Evolutionary conservation across 1,284 basidiomycete genomes (phyloP), one percentile per base, ranked within the genome.

Genomic region (Cutaneotrichosporon sp.): DNA sequence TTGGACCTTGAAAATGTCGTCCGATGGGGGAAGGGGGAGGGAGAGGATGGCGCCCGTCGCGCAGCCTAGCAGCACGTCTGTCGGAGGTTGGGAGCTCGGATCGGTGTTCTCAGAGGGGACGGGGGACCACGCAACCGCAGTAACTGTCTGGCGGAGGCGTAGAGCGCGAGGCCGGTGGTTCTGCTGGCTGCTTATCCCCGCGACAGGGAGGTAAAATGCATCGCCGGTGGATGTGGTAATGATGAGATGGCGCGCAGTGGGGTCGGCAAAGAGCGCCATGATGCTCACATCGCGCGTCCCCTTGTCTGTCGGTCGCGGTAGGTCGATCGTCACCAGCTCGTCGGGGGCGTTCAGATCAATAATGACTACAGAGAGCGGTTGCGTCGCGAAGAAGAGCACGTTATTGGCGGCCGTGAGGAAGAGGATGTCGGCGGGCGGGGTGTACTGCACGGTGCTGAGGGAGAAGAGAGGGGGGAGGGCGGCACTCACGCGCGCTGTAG

Each of bases 111-210:
- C 63, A 10, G 56, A 47, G 3, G 73, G 72, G 13, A 72, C 85
- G n/a, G 89, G 82, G 72, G 94, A 93, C 96, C 96, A 98, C 0
- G 91, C 91, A n/a, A 97, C 84, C 66, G 91, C 89, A 73, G 95
- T 92, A 68, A 98, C 89, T 70, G 91, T 84, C 83, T 94, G 90
- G 76, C 92, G 89, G 76, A 95, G 89, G 73, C 92, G 89, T 55
- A 97, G 81, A 42, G 85, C 87, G 58, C 87, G 85, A 0, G 91
- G 88, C 73, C 91, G 90, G 81, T 89, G 64, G 5, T 86, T 67
- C 87, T 85, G 78, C 11, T 72, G 70, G 13, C 70, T 68, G 0
- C 70, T 63, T 51, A 76, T 72, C 5, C 73, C 73, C 11, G 74
- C 71, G 85, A 93, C 68, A 14, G 78, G 75, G 4, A 93, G 84